A percentile compares a stretch with the other conserved stretches of the same genome.
Evolutionary conservation across 345 rosid species (phyloP).

Genomic region (Syzygium jambos): DNA sequence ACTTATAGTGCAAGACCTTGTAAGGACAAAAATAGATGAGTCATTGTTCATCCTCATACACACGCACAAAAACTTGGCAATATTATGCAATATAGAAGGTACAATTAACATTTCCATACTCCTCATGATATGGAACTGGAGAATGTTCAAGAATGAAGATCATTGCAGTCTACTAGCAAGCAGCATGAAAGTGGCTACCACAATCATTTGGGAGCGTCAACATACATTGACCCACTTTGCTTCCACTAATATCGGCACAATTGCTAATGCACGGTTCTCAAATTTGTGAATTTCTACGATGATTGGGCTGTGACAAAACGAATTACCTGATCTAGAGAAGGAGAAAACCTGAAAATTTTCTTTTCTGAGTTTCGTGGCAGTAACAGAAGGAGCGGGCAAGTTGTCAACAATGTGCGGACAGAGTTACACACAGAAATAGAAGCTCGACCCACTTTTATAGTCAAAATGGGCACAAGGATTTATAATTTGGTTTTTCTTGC

Average conservation of each 20-base stretch:
- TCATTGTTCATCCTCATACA: not conserved
- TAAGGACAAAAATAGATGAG: not conserved
- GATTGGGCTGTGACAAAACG: not conserved
- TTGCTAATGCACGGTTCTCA: not conserved
- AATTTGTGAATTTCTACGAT: not conserved
- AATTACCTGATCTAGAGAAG: not conserved
- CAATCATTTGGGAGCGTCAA: not conserved
- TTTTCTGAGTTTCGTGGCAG: not conserved
- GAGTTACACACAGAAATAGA: not conserved
- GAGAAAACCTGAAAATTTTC: not conserved
- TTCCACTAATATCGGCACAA: not conserved
- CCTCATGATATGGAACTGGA: not conserved
- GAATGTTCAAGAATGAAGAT: not conserved
- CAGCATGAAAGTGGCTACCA: not conserved
- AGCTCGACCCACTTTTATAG: not conserved
- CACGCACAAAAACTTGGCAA: not conserved
- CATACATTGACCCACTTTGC: not conserved
- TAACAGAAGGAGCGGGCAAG: not conserved
- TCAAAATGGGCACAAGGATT: not conserved
- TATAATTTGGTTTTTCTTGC: not conserved
- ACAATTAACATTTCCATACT: not conserved
- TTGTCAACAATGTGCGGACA: not conserved
- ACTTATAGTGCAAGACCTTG: conserved; percentile 66
- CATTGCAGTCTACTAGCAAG: not conserved
- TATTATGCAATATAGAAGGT: not conserved